Base-by-base conservation (phyloP, 345 rosid genomes). In the Draba incana region DNA sequence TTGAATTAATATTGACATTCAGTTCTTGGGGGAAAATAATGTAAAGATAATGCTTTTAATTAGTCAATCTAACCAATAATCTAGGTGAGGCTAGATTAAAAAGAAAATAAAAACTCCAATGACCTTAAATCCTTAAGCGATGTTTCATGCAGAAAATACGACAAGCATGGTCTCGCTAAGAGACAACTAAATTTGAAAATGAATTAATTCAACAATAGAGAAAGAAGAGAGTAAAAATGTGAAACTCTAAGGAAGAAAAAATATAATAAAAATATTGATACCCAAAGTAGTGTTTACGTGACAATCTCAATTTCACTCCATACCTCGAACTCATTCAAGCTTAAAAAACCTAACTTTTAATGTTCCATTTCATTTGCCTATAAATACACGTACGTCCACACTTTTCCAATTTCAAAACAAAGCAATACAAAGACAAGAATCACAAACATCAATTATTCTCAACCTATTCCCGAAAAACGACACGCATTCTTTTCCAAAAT, bases 251-350 rank as follows among this genome's bases (percentile, higher is more conserved):
- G 42, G 35, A 20, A 28, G 58, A 56, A 62, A 62, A 44, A 41
- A 60, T 16, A 7, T 13, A 57, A 48, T 25, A 33, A 20, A 45
- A 57, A 43, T 27, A 13, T 2, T 20, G 65, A 31, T 13, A 15
- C 57, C 53, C 23, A n/a, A 64, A 39, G 53, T 58, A 41, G 66
- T 50, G 72, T 66, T 72, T 73, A 66, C 77, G 77, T 73, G 72
- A 66, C 72, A 66, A 73, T 73, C 77, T 73, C 77, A 73, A 73
- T 73, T 66, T 73, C 67, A 58, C 61, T 57, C 77, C 77, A 73
- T 73, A 73, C 77, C 72, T 58, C 56, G 33, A 73, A 73, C 67
- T 66, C 72, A 66, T 73, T 73, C 77, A 66, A 73, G 33, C 48
- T 23, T 50, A n/a, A 50, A 8, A 65, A 65, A 72, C 71, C 61